Conservation (phyloP, 2,329 filamentous ascomycete genomes). For the Fusarium verrucosum region DNA sequence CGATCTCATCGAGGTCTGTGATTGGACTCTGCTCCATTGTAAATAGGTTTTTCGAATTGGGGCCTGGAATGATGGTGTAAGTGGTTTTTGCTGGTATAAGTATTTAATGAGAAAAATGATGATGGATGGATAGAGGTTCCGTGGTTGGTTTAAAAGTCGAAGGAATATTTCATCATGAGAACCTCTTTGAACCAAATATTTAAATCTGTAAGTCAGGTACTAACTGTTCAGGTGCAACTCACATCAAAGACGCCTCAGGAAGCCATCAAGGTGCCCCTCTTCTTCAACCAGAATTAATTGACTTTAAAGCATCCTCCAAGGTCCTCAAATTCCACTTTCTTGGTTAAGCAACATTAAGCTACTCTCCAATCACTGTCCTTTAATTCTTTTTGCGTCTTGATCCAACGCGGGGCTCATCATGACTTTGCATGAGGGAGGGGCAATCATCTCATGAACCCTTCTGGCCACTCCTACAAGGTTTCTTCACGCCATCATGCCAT, state of each 20-base stretch:
- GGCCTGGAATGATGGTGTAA: neutral
- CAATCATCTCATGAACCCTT: conserved; percentile 32
- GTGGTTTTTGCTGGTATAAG: neutral
- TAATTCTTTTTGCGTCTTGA: neutral
- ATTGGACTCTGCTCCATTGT: conserved; percentile 43
- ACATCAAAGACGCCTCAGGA: neutral
- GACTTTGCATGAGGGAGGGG: conserved; percentile 24
- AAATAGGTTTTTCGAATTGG: neutral
- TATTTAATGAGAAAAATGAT: neutral
- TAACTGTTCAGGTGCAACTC: neutral
- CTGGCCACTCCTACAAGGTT: conserved; percentile 21
- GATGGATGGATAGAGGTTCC: neutral
- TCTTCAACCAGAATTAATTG: neutral
- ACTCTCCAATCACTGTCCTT: conserved; percentile 24
- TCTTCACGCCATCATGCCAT: conserved; percentile 12
- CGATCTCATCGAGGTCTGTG: conserved; percentile 48
- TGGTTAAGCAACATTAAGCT: neutral
- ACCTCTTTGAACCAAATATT: conserved; percentile 23
- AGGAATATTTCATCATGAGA: neutral
- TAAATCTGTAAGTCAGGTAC: neutral
- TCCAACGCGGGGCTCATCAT: conserved; percentile 26
- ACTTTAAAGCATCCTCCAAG: neutral
- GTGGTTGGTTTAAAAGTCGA: neutral
- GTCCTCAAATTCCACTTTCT: conserved; percentile 7
- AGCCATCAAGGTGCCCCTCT: conserved; percentile 30